Evolutionary conservation across 371 early-diverging fungal genomes (phyloP).

Genomic region (Mortierella sp.): DNA sequence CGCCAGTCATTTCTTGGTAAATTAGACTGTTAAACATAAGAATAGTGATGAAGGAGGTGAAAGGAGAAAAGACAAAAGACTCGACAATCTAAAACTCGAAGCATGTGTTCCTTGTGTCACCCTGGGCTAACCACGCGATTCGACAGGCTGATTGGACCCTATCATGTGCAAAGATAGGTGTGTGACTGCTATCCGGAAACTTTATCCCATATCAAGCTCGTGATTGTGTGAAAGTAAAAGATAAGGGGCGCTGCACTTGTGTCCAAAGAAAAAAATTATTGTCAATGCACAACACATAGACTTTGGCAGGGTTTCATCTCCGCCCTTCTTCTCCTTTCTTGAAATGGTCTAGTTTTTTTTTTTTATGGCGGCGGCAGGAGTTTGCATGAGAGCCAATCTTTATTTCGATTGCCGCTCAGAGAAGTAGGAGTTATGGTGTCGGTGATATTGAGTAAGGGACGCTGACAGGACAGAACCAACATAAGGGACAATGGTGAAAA

Average conservation of each 20-base stretch:
- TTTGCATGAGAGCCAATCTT: background rate
- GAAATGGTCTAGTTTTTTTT: background rate
- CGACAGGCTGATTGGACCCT: background rate
- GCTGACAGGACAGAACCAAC: background rate
- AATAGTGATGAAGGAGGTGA: too few species aligned
- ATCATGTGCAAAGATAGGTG: slow-evolving; percentile 5
- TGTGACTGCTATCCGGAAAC: slow-evolving; percentile 1
- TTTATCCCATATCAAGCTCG: background rate
- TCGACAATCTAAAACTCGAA: background rate
- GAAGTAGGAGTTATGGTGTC: background rate
- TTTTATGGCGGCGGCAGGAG: background rate
- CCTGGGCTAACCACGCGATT: background rate
- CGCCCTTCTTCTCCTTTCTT: background rate
- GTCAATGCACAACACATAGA: background rate
- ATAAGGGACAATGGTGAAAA: background rate
- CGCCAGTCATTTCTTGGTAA: too few species aligned
- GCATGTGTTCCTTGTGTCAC: slow-evolving; percentile 5
- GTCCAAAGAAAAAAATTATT: background rate
- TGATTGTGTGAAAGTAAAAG: background rate
- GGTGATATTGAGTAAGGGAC: background rate
- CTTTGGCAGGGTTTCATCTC: background rate
- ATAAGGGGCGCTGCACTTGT: background rate
- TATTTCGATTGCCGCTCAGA: background rate
- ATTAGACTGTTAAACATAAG: too few species aligned
- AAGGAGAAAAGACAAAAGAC: background rate